Base-by-base conservation (phyloP, 768 basidiomycete species). In the Cystobasidiopsis lactophilus region DNA sequence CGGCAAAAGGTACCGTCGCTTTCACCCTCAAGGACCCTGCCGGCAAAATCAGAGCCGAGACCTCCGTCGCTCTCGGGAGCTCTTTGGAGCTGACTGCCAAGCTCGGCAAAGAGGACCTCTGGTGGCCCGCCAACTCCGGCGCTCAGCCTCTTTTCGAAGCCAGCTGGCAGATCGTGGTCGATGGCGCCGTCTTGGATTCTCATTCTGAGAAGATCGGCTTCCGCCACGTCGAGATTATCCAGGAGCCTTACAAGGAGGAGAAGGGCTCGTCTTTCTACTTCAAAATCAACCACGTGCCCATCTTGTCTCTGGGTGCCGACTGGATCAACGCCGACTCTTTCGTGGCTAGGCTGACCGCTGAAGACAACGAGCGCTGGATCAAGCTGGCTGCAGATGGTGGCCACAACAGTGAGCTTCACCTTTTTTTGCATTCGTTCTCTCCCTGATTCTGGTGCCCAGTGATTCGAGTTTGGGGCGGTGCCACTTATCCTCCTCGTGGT, bases 381-480 rank as follows among this genome's bases (percentile, higher is more conserved):
- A 74, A 84, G 56, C 74, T 95, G 2, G 68, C 89, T 43, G 76
- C 84, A 5, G 73, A 83, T 46, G 91, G 89, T 3, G 89, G 91
- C 61, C 89, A 91, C 66, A 91, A 86, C 63, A 91, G 86, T 83
- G n/a, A n/a, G n/a, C n/a, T n/a, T n/a, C n/a, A n/a, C n/a, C n/a
- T n/a, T n/a, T n/a, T n/a, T n/a, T n/a, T n/a, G n/a, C n/a, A n/a
- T n/a, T n/a, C n/a, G n/a, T n/a, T n/a, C n/a, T n/a, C n/a, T n/a
- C n/a, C n/a, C n/a, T n/a, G n/a, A n/a, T n/a, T n/a, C n/a, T n/a
- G 33, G 33, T 7, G 33, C 16, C 9, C 33, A 35, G 33, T n/a
- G 33, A 68, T 91, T 31, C 77, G 89, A 41, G 77, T 93, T 10
- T 95, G 89, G 89, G 89, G 84, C 50, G 89, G 89, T 13, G 89